A percentile compares a stretch with the other conserved stretches of the same genome.
phyloP scores from a whole-genome alignment of 768 basidiomycete species.

The Mycena latifolia region DNA sequence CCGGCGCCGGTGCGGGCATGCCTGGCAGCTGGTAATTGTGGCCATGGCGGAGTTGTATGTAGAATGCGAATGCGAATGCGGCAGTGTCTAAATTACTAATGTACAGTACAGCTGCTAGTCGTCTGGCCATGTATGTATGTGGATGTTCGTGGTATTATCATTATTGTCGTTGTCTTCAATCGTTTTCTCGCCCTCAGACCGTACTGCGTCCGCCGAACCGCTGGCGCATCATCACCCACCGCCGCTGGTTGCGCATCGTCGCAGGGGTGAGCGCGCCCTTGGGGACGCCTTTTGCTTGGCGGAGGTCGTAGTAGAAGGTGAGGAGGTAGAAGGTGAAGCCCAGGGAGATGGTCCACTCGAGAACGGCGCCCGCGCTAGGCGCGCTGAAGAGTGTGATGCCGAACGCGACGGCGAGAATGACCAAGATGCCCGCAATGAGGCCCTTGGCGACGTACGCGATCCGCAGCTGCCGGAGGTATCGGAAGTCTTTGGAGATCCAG shows the following conservation, averaged over 20 bases:
- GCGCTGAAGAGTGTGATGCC: conserved; percentile 61
- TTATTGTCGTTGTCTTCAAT: conserved; percentile 51
- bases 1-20: conserved; percentile 29
- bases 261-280: conserved; percentile 58
- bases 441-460: conserved; percentile 73
- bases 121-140: background rate
- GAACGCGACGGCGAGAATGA: conserved; percentile 74
- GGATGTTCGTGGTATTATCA: background rate
- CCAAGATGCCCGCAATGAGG: conserved; percentile 67
- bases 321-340: conserved; percentile 81
- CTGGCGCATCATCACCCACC: conserved; percentile 13
- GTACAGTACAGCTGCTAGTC: conserved; percentile 16
- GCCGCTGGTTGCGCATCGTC: conserved; percentile 39
- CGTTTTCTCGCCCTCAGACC: conserved; percentile 10
- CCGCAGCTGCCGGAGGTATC: conserved; percentile 56
- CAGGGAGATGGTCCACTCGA: conserved; percentile 83
- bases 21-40: conserved; percentile 41
- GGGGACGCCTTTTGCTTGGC: conserved; percentile 65
- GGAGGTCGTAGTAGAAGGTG: conserved; percentile 81
- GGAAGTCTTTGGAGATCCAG: conserved; percentile 73
- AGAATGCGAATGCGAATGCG: background rate
- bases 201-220: conserved; percentile 7
- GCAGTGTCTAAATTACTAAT: conserved; percentile 46
- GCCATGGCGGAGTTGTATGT: background rate
- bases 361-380: conserved; percentile 66